Evolutionary conservation across 495 filamentous ascomycete genomes (phyloP), one percentile per base, ranked within the genome.

Genomic region (Diplogelasinospora grovesii): DNA sequence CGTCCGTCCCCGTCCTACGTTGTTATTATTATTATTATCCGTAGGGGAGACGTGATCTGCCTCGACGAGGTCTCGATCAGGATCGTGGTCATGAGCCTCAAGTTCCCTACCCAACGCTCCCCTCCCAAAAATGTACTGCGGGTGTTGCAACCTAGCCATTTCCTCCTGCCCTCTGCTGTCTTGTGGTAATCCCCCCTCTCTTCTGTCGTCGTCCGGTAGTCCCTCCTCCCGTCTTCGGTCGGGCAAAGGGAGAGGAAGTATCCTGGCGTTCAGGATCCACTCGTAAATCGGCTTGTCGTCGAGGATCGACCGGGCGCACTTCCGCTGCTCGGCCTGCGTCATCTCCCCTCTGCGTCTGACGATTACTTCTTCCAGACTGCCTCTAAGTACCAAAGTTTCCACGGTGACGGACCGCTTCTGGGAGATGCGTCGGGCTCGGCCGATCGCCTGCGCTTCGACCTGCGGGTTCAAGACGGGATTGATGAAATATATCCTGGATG

Each of bases 371-470:
- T 97, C 90, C 2, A 96, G 70, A 4, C 85, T 94, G 26, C 78
- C 82, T 30, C 74, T 69, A n/a, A 92, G 57, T 0, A 90, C 85
- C 1, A 97, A 69, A 0, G 88, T 97, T 60, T 95, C 87, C 6
- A 95, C 90, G 7, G 76, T 78, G 0, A 96, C 92, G 0, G 82
- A 78, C 40, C 73, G 76, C 8, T 75, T 78, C 55, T 95, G 90
- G 2, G 87, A 86, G 46, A 97, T 94, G 20, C 90, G 73, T 46
- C 94, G 83, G 0, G 86, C 87, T 50, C 90, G 82, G 48, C 90
- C 94, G 48, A 96, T 85, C 3, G 90, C 90, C 57, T 97, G 90
- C 3, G 84, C 87, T 53, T 95, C 86, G 6, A 95, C 74, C 43
- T 85, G 82, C 0, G 86, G 85, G 35, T 86, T 83, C 63, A 92